phyloP scores from a whole-genome alignment of 2,329 filamentous ascomycete species.

The Hirsutella minnesotensis region DNA sequence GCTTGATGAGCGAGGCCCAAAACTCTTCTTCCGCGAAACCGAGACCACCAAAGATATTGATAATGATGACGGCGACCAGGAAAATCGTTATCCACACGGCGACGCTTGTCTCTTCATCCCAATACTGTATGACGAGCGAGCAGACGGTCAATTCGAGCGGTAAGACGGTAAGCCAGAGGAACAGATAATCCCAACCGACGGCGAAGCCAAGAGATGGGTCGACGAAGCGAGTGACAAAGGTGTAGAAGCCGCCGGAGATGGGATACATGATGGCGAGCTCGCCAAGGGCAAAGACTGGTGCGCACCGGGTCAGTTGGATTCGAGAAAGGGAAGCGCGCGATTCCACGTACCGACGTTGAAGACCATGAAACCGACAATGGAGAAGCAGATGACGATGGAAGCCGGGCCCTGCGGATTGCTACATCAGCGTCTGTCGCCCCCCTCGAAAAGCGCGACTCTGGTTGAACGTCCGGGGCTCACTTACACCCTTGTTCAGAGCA shows the following conservation, averaged over 20 bases:
- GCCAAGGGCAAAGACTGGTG: conserved; percentile 43
- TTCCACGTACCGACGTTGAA: conserved; percentile 38
- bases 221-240: conserved; percentile 48
- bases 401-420: conserved; percentile 20
- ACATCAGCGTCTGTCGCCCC: background rate
- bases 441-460: background rate
- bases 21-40: conserved; percentile 47
- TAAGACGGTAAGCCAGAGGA: conserved; percentile 38
- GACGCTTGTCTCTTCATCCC: conserved; percentile 32
- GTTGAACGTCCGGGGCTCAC: conserved; percentile 7
- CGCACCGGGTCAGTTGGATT: background rate
- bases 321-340: background rate
- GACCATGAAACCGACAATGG: conserved; percentile 48
- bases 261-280: conserved; percentile 51
- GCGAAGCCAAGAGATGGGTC: conserved; percentile 49
- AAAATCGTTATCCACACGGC: conserved; percentile 44
- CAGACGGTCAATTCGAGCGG: conserved; percentile 39
- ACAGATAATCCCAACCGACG: conserved; percentile 33
- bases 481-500: conserved; percentile 39
- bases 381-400: conserved; percentile 36
- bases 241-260: conserved; percentile 51
- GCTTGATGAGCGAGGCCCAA: conserved; percentile 41
- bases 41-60: conserved; percentile 44
- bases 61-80: conserved; percentile 31
- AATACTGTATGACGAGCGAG: conserved; percentile 38